These are phyloP conservation scores for Calonectria montana DNA, from an alignment of 2,329 filamentous ascomycete genomes.

Conservation along the genomic window DNA sequence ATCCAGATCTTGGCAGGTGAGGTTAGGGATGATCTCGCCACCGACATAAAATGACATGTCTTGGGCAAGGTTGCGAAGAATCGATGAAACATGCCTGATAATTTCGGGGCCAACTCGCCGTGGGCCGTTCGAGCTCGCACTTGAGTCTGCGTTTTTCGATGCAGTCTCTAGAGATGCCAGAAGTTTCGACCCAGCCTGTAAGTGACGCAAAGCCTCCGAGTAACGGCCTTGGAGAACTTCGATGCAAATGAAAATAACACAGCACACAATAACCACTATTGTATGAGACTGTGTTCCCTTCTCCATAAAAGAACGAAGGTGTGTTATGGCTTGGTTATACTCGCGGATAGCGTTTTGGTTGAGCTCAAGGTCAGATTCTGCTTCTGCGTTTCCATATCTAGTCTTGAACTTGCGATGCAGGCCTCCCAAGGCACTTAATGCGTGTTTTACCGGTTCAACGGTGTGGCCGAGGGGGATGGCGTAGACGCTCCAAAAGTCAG, in stretches of 20 bases:
- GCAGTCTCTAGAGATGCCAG: background rate
- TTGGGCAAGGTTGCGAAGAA: background rate
- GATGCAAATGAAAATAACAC: slow-evolving; percentile 4
- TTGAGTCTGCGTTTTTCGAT: background rate
- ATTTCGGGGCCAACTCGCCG: background rate
- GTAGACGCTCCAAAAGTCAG: background rate
- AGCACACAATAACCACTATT: background rate
- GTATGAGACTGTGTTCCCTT: background rate
- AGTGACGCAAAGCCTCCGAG: background rate
- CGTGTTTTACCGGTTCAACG: background rate
- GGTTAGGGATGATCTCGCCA: background rate
- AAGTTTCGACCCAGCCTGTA: background rate
- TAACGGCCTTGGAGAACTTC: slow-evolving; percentile 1
- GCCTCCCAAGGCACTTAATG: background rate
- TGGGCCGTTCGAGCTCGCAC: background rate
- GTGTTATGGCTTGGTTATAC: background rate
- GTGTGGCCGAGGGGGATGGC: background rate
- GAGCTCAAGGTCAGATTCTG: background rate
- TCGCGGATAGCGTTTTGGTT: background rate
- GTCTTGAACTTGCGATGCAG: background rate
- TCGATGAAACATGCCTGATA: background rate
- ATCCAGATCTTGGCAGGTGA: background rate
- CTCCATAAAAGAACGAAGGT: background rate
- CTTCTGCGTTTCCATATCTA: background rate
- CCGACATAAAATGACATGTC: background rate